Conservation (phyloP, 805 yeast genomes). For the Peterozyma xylosa region DNA sequence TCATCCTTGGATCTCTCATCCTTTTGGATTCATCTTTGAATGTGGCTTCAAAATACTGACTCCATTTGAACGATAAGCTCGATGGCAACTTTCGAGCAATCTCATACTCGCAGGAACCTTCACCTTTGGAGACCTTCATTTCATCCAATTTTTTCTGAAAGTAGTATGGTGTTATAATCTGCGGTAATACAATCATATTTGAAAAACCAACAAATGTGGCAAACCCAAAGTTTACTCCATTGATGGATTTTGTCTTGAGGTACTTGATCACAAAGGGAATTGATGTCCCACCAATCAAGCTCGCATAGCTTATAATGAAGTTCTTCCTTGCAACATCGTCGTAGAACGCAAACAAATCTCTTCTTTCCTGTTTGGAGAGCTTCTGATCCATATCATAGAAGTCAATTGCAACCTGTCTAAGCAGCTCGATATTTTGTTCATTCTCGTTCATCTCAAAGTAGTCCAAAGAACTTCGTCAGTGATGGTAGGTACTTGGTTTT, state of each 20-base stretch:
- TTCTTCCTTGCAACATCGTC: slow-evolving; percentile 26
- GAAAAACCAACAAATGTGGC: slow-evolving; percentile 33
- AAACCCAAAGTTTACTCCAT: slow-evolving; percentile 32
- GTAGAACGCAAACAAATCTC: slow-evolving; percentile 29
- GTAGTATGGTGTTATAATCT: slow-evolving; percentile 21
- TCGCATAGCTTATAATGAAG: slow-evolving; percentile 28
- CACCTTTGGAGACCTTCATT: slow-evolving; percentile 18
- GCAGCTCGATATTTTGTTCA: too few species aligned
- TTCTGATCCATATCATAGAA: slow-evolving; percentile 43
- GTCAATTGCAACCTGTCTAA: slow-evolving; percentile 26
- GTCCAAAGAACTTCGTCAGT: too few species aligned
- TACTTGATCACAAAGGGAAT: slow-evolving; percentile 33
- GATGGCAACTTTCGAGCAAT: slow-evolving; percentile 17
- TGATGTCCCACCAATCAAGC: slow-evolving; percentile 31
- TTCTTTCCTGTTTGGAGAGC: slow-evolving; percentile 33
- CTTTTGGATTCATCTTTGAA: slow-evolving; percentile 41
- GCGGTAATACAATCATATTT: slow-evolving; percentile 26
- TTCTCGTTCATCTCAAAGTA: too few species aligned
- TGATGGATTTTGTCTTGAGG: slow-evolving; percentile 21
- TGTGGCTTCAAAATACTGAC: slow-evolving; percentile 44
- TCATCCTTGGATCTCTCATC: slow-evolving; percentile 44
- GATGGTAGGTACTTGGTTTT: too few species aligned
- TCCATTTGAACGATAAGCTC: slow-evolving; percentile 28
- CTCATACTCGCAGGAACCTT: slow-evolving; percentile 14
- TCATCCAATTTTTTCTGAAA: slow-evolving; percentile 24